Percentiles rank a stretch among this genome's conserved stretches.
These are phyloP conservation scores for Musa balbisiana DNA, from an alignment of 202 grass and related monocot species.

Conservation along the genomic window DNA sequence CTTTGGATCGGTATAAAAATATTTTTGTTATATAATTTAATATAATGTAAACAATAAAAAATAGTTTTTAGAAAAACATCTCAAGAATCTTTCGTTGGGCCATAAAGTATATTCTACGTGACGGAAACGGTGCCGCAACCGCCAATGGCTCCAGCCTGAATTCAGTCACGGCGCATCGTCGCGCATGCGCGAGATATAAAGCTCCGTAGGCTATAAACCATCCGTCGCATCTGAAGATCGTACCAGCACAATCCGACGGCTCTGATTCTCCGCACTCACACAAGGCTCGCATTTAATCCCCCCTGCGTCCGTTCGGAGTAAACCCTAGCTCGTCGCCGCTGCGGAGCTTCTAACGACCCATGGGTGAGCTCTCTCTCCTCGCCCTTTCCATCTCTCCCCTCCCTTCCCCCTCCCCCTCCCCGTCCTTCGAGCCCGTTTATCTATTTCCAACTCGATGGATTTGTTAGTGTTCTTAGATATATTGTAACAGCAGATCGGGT, in stretches of 20 bases:
- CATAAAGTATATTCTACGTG: too few species aligned
- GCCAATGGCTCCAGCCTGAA: too few species aligned
- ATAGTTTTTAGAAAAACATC: too few species aligned
- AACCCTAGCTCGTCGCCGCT: neutral
- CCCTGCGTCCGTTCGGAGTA: neutral
- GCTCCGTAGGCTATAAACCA: neutral
- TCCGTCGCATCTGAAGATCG: neutral
- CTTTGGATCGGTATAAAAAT: too few species aligned
- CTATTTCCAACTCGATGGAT: neutral
- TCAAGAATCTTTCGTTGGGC: too few species aligned
- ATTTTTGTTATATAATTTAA: too few species aligned
- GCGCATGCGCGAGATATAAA: neutral
- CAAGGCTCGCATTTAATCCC: neutral
- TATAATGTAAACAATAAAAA: too few species aligned
- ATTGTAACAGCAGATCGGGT: neutral
- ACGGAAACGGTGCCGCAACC: too few species aligned
- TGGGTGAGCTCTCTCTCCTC: slow-evolving; percentile 6
- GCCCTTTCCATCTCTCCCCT: too few species aligned
- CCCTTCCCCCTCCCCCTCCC: neutral
- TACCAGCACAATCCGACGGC: neutral
- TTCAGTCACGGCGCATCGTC: neutral
- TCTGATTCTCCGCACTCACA: neutral
- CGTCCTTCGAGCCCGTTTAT: neutral
- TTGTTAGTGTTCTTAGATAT: neutral
- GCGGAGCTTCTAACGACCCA: neutral